Base-by-base conservation (phyloP, 192 early-diverging fungal species). In the Rhizoclosmatium globosum region DNA sequence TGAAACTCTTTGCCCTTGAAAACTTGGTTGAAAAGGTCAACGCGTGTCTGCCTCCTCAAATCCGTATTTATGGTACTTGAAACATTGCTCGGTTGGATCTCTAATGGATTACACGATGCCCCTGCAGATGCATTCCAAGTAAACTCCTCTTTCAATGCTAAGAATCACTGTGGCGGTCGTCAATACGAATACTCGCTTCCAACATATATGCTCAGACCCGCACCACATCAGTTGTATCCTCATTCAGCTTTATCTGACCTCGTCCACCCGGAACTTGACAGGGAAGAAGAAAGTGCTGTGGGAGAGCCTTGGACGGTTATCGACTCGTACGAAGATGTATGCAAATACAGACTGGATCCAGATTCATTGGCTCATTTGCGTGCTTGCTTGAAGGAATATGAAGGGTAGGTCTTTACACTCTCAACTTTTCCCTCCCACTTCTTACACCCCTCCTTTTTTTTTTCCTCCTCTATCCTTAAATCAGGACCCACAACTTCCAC, bases 161-260 rank as follows among this genome's bases (percentile, higher is more conserved):
- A 99, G 82, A 94, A 92, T 47, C 83, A 91, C 44, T 98, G 97
- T 78, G 97, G 98, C 76, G 94, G 95, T 1, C 90, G 98, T 1
- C 90, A 97, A 3, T 99, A 99, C 85, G 98, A 99, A 86, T 99
- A 99, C 78, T 85, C 98, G 23, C 77, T 98, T 68, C 98, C 98
- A 2, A 96, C 95, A 1, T 97, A 97, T 81, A 91, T 93, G 21
- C 92, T 99, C 59, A 79, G 88, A 58, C 84, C 50, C 6, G 47
- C 58, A 81, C 66, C 82, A 81, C 72, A 76, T 66, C 43, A 43
- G 60, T 57, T 70, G 78, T 88, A 81, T 69, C 81, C 89, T 65
- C 42, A 74, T 81, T 74, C 85, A 73, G 19, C 47, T 80, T 61
- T 74, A 31, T 72, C 79, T 3, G 47, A 11, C 17, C 82, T 72